Conservation (phyloP, 2,329 filamentous ascomycete species). For the Colletotrichum navitas region DNA sequence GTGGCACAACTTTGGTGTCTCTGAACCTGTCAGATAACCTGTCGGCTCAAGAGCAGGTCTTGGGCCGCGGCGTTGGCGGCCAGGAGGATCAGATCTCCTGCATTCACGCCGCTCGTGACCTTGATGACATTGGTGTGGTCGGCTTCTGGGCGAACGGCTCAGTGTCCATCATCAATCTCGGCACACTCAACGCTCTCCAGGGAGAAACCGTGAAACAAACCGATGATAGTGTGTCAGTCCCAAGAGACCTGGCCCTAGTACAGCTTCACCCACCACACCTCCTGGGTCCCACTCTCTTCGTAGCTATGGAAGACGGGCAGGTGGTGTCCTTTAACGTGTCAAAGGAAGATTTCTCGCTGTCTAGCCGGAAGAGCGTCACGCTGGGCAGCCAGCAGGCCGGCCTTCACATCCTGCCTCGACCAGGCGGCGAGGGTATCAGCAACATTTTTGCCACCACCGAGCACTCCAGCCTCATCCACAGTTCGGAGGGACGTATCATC, state of each 20-base stretch:
- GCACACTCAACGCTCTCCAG: constrained; percentile 74
- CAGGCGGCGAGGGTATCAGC: constrained; percentile 70
- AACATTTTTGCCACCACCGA: constrained; percentile 96
- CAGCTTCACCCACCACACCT: constrained; percentile 75
- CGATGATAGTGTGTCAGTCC: constrained; percentile 80
- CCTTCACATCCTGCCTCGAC: constrained; percentile 79
- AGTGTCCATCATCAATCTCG: constrained; percentile 79
- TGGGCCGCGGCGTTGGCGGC: constrained; percentile 61
- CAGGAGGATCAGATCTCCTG: constrained; percentile 83
- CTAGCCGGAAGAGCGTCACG: constrained; percentile 82
- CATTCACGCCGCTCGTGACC: constrained; percentile 77
- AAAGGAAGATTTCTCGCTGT: constrained; percentile 70
- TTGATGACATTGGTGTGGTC: constrained; percentile 77
- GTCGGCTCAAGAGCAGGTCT: constrained; percentile 68
- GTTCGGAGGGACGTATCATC: constrained; percentile 85
- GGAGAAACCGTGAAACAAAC: constrained; percentile 71
- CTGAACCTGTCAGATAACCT: constrained; percentile 73
- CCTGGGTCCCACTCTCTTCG: constrained; percentile 80
- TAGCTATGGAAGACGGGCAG: constrained; percentile 92
- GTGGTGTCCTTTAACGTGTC: constrained; percentile 87
- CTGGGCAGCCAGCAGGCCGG: constrained; percentile 88
- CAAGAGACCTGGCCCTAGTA: constrained; percentile 83
- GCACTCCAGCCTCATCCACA: constrained; percentile 93
- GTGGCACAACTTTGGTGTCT: constrained; percentile 79
- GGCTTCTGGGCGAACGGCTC: constrained; percentile 90